phyloP scores from a whole-genome alignment of 2,329 filamentous ascomycete genomes.

The Trichoderma koningii region DNA sequence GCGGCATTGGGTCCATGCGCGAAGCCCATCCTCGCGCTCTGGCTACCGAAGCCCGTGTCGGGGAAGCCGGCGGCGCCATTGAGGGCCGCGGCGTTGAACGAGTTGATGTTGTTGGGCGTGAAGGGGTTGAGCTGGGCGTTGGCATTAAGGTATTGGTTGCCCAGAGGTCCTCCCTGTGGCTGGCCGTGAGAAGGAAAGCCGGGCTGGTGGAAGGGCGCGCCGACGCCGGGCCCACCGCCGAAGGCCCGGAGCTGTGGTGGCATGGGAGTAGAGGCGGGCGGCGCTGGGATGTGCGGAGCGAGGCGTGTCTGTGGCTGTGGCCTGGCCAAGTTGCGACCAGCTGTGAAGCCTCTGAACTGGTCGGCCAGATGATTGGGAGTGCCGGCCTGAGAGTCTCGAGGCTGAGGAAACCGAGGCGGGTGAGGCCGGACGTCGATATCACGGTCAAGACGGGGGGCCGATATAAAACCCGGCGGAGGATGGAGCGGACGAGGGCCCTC shows the following conservation, averaged over 20 bases:
- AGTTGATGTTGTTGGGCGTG: constrained; percentile 54
- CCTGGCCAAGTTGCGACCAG: no score
- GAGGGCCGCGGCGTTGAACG: constrained; percentile 60
- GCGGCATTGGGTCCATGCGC: constrained; percentile 59
- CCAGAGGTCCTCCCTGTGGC: constrained; percentile 56
- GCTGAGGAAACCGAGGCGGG: no score
- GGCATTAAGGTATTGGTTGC: constrained; percentile 72
- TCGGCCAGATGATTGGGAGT: no score
- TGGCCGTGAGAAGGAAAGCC: constrained; percentile 58
- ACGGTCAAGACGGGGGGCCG: no score
- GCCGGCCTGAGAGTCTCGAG: no score
- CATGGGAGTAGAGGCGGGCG: constrained; percentile 33
- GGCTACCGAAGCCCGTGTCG: constrained; percentile 76
- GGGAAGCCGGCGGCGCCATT: constrained; percentile 60
- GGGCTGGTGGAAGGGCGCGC: constrained; percentile 47
- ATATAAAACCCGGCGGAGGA: no score
- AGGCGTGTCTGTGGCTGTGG: no score
- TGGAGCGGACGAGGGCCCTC: no score
- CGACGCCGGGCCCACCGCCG: constrained; percentile 42
- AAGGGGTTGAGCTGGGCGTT: constrained; percentile 71
- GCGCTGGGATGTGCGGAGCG: no score
- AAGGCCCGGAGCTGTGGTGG: constrained; percentile 46
- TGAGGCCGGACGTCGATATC: no score
- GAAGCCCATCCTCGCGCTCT: constrained; percentile 86
- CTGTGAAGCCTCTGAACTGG: no score